Conservation (phyloP, 805 yeast genomes). For the Nakazawaea siamensis region DNA sequence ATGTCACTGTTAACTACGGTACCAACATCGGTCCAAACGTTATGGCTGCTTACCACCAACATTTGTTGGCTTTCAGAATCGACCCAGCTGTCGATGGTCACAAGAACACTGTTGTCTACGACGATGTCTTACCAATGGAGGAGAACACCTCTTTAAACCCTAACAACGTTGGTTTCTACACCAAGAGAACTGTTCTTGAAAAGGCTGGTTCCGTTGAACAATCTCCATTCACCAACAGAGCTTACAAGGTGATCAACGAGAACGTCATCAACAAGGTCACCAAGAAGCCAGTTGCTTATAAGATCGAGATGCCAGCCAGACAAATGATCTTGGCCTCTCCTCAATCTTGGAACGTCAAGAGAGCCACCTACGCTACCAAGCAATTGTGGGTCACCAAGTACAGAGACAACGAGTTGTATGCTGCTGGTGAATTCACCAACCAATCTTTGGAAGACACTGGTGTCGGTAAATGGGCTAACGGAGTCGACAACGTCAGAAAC, state of each 20-base stretch:
- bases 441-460: conserved; percentile 70
- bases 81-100: conserved; percentile 83
- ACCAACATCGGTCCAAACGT: conserved; percentile 75
- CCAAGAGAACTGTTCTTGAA: conserved; percentile 58
- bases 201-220: conserved; percentile 67
- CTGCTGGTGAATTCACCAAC: conserved; percentile 84
- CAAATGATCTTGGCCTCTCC: conserved; percentile 66
- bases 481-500: conserved; percentile 61
- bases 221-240: conserved; percentile 68
- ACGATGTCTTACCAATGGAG: conserved; percentile 60
- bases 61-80: conserved; percentile 68
- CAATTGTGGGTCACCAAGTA: conserved; percentile 81
- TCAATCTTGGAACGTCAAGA: conserved; percentile 55
- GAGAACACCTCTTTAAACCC: conserved; percentile 47
- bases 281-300: conserved; percentile 69
- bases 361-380: conserved; percentile 71
- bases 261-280: conserved; percentile 62
- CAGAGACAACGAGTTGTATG: conserved; percentile 62
- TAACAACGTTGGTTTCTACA: conserved; percentile 60
- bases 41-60: conserved; percentile 82
- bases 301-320: conserved; percentile 64
- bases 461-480: conserved; percentile 63
- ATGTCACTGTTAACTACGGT: conserved; percentile 58
- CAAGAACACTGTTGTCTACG: conserved; percentile 63
- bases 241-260: conserved; percentile 70